A percentile compares a stretch with the other conserved stretches of the same genome.
Conservation (phyloP, 2,329 filamentous ascomycete species). For the Exophiala sp. region DNA sequence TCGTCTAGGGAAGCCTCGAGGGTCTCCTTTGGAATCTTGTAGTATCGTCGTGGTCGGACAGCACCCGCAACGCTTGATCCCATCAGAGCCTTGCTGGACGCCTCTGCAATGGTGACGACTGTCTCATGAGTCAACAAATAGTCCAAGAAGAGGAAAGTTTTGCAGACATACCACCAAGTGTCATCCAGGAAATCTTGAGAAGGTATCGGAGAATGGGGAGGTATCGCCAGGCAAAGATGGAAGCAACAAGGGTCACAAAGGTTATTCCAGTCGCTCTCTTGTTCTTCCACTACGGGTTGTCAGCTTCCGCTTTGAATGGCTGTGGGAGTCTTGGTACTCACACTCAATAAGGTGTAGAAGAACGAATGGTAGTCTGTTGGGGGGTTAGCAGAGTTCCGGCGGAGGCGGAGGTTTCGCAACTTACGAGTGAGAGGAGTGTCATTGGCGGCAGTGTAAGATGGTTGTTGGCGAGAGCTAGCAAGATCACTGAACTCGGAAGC, state of each 20-base stretch:
- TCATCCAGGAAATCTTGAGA: slow-evolving; percentile 55
- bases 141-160: not conserved
- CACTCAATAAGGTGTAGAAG: slow-evolving; percentile 60
- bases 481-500: slow-evolving; percentile 54
- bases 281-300: slow-evolving; percentile 53
- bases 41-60: slow-evolving; percentile 59
- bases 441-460: slow-evolving; percentile 51
- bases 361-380: slow-evolving; percentile 58
- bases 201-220: slow-evolving; percentile 56
- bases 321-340: slow-evolving; percentile 33
- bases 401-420: too few relatives aligned
- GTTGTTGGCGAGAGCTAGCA: slow-evolving; percentile 49
- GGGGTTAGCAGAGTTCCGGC: slow-evolving; percentile 6
- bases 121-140: slow-evolving; percentile 14
- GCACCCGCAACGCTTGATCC: slow-evolving; percentile 56
- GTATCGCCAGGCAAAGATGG: slow-evolving; percentile 60
- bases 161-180: slow-evolving; percentile 49
- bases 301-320: slow-evolving; percentile 3
- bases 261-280: slow-evolving; percentile 58
- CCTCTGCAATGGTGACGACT: slow-evolving; percentile 51
- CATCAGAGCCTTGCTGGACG: slow-evolving; percentile 51
- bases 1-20: slow-evolving; percentile 57
- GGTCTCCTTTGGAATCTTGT: slow-evolving; percentile 59
- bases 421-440: slow-evolving; percentile 59
- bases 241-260: slow-evolving; percentile 49